Base-by-base conservation (phyloP, 148 eudicot genomes). In the Camellia sinensis region DNA sequence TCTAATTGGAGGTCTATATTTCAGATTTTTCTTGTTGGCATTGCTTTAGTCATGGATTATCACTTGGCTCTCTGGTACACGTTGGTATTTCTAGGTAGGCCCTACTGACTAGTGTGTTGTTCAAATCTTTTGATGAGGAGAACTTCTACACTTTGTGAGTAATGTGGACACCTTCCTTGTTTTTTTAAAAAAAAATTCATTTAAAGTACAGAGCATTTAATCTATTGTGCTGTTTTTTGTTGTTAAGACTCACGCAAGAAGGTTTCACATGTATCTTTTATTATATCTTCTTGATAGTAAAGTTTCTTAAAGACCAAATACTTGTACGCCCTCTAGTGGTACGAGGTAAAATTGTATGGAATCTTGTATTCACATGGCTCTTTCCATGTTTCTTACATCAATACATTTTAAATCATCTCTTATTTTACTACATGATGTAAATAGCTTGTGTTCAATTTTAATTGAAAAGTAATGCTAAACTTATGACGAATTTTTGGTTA, bases 1-100 rank as follows among this genome's bases (percentile, higher is more conserved):
- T 73, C 81, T 89, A 71, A 87, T 66, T 14, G 82, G 78, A 80
- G 71, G 48, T 80, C 64, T 76, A 44, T 45, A 82, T 83, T 70
- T 45, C 95, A 96, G 99, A 87, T 89, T 82, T 96, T 93, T 82
- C 90, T 96, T 79, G 87, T 90, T 66, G 94, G 89, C 75, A 72
- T 96, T 75, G 87, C 99, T 75, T 89, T 91, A 74, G 82, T 85
- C 76, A 21, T 90, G 91, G 99, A 93, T 87, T 92, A 91, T 88
- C 98, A 89, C 84, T 81, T 96, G 89, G 97, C 98, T 75, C 81
- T 96, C 70, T 96, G 98, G 98, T 93, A 92, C 85, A 84, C 88
- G 79, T 62, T 89, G 84, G 86, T 83, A 10, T 96, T 91, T 86
- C 79, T 90, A 76, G 98, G 99, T 96, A 91, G 65, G 90, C 78